Percentiles rank a stretch among this genome's conserved stretches.
Evolutionary conservation across 148 eudicot species (phyloP).

Genomic region (Chenopodium berlandieri): DNA sequence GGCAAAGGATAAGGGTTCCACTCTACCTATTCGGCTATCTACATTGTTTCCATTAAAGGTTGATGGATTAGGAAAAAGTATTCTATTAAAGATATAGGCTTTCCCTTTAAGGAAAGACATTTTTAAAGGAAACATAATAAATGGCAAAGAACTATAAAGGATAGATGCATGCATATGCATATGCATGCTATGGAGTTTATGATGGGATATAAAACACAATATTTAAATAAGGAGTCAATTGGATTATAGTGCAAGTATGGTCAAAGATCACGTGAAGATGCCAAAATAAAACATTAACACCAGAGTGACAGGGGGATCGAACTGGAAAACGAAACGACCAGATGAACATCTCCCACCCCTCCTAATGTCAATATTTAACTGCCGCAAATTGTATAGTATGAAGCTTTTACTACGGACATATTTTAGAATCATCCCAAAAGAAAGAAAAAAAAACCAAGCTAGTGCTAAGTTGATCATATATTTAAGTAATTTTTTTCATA

Average conservation of each 20-base stretch:
- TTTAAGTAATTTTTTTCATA: too few species aligned
- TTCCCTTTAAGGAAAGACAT: constrained; percentile 10
- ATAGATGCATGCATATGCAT: constrained; percentile 32
- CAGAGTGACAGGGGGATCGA: constrained; percentile 18
- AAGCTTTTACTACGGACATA: not conserved
- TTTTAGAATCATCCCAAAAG: not conserved
- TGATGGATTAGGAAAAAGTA: constrained; percentile 1
- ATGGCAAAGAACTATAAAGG: not conserved
- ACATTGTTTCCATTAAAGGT: not conserved
- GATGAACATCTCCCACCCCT: not conserved
- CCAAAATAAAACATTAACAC: constrained; percentile 13
- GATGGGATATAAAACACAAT: not conserved
- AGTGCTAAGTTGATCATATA: not conserved
- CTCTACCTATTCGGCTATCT: constrained; percentile 1
- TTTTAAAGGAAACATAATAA: not conserved
- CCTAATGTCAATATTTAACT: not conserved
- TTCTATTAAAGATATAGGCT: not conserved
- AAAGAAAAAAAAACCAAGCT: too few species aligned
- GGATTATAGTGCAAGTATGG: not conserved
- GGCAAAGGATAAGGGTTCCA: not conserved
- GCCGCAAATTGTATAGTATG: not conserved
- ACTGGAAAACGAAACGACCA: constrained; percentile 6
- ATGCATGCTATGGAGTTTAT: not conserved
- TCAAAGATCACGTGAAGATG: constrained; percentile 38
- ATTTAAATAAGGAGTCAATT: not conserved